Percentiles rank a stretch among this genome's conserved stretches.
These are phyloP conservation scores for Paramecium primaurelia DNA, from an alignment of 73 alveolate species.

Conservation along the genomic window DNA sequence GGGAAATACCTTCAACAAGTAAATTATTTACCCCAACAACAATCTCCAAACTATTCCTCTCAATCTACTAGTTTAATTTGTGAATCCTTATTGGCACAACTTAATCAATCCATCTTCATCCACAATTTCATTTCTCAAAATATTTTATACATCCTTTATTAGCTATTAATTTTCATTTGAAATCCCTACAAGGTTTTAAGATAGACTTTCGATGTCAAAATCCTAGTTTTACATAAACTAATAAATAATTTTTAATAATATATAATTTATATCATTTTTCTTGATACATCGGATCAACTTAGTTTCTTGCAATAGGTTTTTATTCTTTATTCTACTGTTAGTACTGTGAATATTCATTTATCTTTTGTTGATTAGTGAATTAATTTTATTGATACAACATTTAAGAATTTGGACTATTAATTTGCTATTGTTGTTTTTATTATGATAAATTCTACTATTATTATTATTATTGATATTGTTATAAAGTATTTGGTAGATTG, in stretches of 20 bases:
- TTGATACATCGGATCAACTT: background rate
- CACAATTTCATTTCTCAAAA: background rate
- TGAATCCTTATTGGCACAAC: background rate
- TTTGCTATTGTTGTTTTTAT: background rate
- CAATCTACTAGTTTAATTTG: background rate
- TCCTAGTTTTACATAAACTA: background rate
- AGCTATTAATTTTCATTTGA: background rate
- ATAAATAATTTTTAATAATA: background rate
- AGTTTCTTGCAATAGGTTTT: background rate
- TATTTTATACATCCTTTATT: background rate
- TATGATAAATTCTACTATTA: background rate
- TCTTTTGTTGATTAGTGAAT: background rate
- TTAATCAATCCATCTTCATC: background rate
- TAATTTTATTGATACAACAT: background rate
- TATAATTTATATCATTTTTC: background rate
- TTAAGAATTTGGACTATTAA: background rate
- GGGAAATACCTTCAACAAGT: background rate
- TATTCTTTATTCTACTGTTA: background rate
- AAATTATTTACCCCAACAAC: background rate
- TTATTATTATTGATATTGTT: background rate
- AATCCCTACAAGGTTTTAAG: background rate
- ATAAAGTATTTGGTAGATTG: background rate
- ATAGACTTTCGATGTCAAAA: background rate
- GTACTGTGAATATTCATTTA: background rate
- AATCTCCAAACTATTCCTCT: conserved; percentile 25